A percentile compares a stretch with the other conserved stretches of the same genome.
Conservation (phyloP, 2,329 filamentous ascomycete genomes). For the Paecilomyces sp. region DNA sequence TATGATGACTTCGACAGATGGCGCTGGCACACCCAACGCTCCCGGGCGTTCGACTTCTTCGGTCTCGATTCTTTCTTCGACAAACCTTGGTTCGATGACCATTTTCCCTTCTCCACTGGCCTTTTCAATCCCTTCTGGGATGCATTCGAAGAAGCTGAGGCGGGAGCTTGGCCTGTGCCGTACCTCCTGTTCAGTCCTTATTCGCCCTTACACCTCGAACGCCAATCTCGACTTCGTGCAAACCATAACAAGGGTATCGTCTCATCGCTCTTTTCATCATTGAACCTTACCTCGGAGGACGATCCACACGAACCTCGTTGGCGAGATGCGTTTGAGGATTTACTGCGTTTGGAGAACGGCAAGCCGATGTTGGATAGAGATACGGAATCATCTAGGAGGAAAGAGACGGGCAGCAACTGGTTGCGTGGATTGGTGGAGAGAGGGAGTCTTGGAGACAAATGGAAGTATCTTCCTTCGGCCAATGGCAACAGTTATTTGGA, state of each 20-base stretch:
- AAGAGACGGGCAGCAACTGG: conserved; percentile 32
- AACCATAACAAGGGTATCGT: conserved; percentile 21
- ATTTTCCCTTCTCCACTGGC: conserved; percentile 18
- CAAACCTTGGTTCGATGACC: conserved; percentile 23
- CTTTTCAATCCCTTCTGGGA: conserved; percentile 22
- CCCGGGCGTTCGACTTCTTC: conserved; percentile 17
- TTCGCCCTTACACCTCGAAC: conserved; percentile 49
- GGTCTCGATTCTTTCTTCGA: conserved; percentile 30
- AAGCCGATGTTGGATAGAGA: conserved; percentile 33
- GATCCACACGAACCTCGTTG: conserved; percentile 36
- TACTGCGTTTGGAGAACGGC: conserved; percentile 44
- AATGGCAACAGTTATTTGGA: conserved; percentile 16
- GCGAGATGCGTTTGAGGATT: conserved; percentile 54
- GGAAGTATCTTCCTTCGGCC: conserved; percentile 22
- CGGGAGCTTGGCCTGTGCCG: conserved; percentile 30
- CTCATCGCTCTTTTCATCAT: conserved; percentile 27
- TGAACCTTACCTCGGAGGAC: conserved; percentile 23
- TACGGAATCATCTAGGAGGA: conserved; percentile 12
- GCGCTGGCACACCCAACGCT: conserved; percentile 16
- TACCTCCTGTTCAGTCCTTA: conserved; percentile 46
- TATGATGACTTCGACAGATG: conserved; percentile 14
- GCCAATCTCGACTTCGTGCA: conserved; percentile 28
- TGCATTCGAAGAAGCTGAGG: conserved; percentile 26
- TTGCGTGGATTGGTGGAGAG: conserved; percentile 31
- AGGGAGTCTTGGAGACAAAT: conserved; percentile 34